phyloP scores from a whole-genome alignment of 2,329 filamentous ascomycete genomes.

The Fusarium graminum region DNA sequence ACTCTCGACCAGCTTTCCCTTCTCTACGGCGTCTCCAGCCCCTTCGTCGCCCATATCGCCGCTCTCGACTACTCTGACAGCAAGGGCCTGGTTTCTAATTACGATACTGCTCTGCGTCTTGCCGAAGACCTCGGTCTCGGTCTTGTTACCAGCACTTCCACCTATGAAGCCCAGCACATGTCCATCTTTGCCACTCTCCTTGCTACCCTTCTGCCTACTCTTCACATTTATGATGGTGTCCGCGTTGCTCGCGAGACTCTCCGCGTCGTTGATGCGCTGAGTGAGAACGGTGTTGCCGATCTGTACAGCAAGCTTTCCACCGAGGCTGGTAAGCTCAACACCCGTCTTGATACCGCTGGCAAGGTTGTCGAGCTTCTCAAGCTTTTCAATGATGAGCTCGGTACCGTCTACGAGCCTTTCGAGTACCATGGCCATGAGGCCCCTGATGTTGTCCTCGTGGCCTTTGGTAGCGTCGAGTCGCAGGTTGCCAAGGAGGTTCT shows the following conservation, averaged over 20 bases:
- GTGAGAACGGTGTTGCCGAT: conserved; percentile 76
- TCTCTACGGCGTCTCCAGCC: conserved; percentile 91
- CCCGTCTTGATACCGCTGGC: conserved; percentile 78
- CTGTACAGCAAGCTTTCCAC: conserved; percentile 76
- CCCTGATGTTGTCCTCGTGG: conserved; percentile 86
- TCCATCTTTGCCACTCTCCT: conserved; percentile 87
- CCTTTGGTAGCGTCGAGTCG: conserved; percentile 92
- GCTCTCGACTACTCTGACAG: conserved; percentile 84
- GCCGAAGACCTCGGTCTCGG: conserved; percentile 92
- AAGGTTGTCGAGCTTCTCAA: conserved; percentile 78
- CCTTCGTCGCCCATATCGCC: conserved; percentile 91
- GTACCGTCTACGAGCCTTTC: conserved; percentile 91
- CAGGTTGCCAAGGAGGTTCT: conserved; percentile 88
- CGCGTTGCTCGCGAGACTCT: conserved; percentile 85
- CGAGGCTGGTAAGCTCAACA: conserved; percentile 71
- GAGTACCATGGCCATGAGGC: conserved; percentile 90
- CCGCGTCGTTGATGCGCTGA: conserved; percentile 83
- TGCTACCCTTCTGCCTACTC: conserved; percentile 81
- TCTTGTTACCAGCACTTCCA: conserved; percentile 85
- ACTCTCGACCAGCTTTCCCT: conserved; percentile 91
- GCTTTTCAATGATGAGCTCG: conserved; percentile 89
- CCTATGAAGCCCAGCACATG: conserved; percentile 96
- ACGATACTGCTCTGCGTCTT: conserved; percentile 81
- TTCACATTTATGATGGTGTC: conserved; percentile 91
- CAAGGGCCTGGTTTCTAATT: conserved; percentile 86